A percentile compares a stretch with the other conserved stretches of the same genome.
phyloP scores from a whole-genome alignment of 179 eudicot genomes.

The Silene coronaria region DNA sequence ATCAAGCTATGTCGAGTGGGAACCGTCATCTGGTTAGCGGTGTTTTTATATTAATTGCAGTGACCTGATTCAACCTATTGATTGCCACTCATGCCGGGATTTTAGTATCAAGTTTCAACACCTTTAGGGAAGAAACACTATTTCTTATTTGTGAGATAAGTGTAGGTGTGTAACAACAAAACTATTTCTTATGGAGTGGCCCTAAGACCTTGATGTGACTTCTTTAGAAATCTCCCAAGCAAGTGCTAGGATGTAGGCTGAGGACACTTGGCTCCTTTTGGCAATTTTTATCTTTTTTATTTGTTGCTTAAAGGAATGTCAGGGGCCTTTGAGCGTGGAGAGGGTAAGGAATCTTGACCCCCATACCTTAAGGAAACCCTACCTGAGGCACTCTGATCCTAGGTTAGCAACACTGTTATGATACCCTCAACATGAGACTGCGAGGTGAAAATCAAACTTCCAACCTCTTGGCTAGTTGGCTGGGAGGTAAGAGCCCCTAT shows the following conservation, averaged over 20 bases:
- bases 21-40: background rate
- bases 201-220: too few species aligned
- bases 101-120: background rate
- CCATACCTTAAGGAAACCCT: background rate
- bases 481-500: conserved; percentile 4
- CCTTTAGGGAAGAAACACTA: background rate
- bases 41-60: background rate
- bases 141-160: background rate
- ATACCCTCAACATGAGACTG: background rate
- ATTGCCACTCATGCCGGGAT: background rate
- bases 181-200: background rate
- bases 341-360: conserved; percentile 5
- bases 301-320: background rate
- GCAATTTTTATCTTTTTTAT: background rate
- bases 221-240: too few species aligned
- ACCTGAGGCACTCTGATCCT: background rate
- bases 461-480: background rate
- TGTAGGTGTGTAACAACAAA: background rate
- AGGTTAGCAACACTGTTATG: background rate
- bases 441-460: background rate
- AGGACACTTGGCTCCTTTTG: background rate
- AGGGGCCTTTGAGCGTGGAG: background rate
- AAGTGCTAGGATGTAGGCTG: background rate
- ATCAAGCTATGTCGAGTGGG: background rate
- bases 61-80: background rate